Conservation (phyloP, 495 filamentous ascomycete genomes). For the Aspergillus ellipticus region DNA sequence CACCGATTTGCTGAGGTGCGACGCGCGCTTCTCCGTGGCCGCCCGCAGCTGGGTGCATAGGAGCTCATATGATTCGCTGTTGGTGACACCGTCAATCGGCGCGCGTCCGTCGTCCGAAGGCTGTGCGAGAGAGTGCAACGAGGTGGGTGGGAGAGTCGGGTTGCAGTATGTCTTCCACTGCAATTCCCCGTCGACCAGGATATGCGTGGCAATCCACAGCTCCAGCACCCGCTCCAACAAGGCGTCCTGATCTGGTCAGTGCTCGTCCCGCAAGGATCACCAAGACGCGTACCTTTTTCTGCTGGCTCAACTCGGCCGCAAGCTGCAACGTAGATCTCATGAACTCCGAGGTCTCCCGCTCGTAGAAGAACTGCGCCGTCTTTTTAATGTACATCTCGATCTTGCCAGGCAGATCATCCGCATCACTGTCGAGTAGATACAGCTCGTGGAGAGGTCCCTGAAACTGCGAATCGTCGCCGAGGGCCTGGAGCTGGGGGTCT, state of each 20-base stretch:
- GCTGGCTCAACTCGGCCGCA: slow-evolving; percentile 50
- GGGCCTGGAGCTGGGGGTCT: slow-evolving; percentile 51
- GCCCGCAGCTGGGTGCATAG: slow-evolving; percentile 69
- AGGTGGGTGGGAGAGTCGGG: slow-evolving; percentile 40
- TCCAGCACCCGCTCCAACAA: slow-evolving; percentile 66
- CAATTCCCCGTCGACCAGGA: slow-evolving; percentile 64
- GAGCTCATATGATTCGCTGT: slow-evolving; percentile 45
- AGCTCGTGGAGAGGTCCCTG: slow-evolving; percentile 42
- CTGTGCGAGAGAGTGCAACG: slow-evolving; percentile 37
- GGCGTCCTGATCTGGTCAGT: slow-evolving; percentile 41
- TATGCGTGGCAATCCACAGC: slow-evolving; percentile 71
- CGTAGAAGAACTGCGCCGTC: slow-evolving; percentile 56
- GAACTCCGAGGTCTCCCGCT: slow-evolving; percentile 63
- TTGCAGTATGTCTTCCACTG: slow-evolving; percentile 62
- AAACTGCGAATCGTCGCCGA: slow-evolving; percentile 42
- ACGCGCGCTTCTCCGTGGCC: slow-evolving; percentile 69
- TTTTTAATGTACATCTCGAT: slow-evolving; percentile 69
- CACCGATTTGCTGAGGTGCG: slow-evolving; percentile 59
- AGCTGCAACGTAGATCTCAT: slow-evolving; percentile 62
- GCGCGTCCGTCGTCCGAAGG: slow-evolving; percentile 42
- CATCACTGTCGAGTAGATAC: slow-evolving; percentile 61
- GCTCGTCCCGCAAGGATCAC: background rate
- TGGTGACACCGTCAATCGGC: slow-evolving; percentile 41
- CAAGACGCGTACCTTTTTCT: slow-evolving; percentile 44
- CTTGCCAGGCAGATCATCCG: slow-evolving; percentile 62